These are phyloP conservation scores for Salix exigua DNA, from an alignment of 345 rosid genomes.

Conservation along the genomic window DNA sequence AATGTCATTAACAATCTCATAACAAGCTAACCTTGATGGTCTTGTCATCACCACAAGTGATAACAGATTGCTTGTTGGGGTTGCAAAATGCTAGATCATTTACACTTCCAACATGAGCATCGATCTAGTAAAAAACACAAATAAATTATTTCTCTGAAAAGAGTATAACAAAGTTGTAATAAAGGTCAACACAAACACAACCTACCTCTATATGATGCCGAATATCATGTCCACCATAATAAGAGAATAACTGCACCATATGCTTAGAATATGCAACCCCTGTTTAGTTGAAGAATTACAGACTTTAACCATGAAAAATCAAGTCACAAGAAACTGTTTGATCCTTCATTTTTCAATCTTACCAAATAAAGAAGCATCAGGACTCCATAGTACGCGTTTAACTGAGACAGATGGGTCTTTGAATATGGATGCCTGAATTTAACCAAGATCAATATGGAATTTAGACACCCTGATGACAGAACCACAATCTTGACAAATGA, in stretches of 20 bases:
- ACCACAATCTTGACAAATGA: background rate
- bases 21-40: conserved; percentile 53
- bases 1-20: background rate
- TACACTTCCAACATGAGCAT: conserved; percentile 71
- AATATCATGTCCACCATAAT: conserved; percentile 21
- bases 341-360: conserved; percentile 1
- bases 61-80: conserved; percentile 44
- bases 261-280: conserved; percentile 48
- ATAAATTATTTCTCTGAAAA: background rate
- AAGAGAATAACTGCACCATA: conserved; percentile 37
- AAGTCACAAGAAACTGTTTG: background rate
- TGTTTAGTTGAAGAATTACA: conserved; percentile 16
- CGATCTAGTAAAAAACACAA: conserved; percentile 44
- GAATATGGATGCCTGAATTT: conserved; percentile 33
- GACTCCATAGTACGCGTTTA: conserved; percentile 37
- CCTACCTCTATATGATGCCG: conserved; percentile 39
- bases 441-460: conserved; percentile 3
- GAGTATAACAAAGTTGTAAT: background rate
- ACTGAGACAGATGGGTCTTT: conserved; percentile 40
- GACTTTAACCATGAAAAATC: background rate
- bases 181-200: background rate
- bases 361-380: conserved; percentile 44
- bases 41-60: conserved; percentile 88
- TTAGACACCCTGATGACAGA: background rate
- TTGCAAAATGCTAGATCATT: conserved; percentile 68